Evolutionary conservation across 2,329 filamentous ascomycete genomes (phyloP).

Genomic region (Cytospora chrysosperma): DNA sequence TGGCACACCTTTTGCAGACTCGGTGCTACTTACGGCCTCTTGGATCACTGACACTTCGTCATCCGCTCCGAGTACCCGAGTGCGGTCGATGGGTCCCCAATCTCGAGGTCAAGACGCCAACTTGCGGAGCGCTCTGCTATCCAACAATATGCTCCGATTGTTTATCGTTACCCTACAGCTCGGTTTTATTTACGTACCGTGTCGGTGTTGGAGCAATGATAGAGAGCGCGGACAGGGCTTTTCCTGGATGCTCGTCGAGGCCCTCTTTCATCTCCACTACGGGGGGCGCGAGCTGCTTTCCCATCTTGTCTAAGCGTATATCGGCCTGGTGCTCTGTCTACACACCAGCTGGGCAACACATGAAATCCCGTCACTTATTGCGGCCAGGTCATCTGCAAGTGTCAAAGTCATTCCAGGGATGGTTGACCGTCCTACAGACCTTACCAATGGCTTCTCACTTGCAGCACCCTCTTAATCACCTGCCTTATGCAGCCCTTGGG

Average conservation of each 20-base stretch:
- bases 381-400: background rate
- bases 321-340: background rate
- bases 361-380: background rate
- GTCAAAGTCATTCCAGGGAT: background rate
- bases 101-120: background rate
- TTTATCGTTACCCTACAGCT: background rate
- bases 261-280: background rate
- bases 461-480: background rate
- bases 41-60: background rate
- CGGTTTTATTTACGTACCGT: background rate
- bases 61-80: background rate
- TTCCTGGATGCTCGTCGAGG: background rate
- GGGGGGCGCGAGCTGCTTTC: slow-evolving; percentile 21
- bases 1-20: background rate
- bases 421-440: background rate
- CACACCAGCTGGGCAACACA: background rate
- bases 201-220: background rate
- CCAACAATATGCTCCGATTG: background rate
- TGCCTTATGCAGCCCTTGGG: background rate
- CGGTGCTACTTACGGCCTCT: background rate
- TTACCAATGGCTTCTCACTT: background rate
- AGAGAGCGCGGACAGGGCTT: background rate
- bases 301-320: slow-evolving; percentile 17
- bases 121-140: too few relatives aligned
- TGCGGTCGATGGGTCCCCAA: background rate